Percentiles rank a stretch among this genome's conserved stretches.
These are phyloP conservation scores for Psophocarpus tetragonolobus DNA, from an alignment of 306 rosid genomes.

Conservation along the genomic window DNA sequence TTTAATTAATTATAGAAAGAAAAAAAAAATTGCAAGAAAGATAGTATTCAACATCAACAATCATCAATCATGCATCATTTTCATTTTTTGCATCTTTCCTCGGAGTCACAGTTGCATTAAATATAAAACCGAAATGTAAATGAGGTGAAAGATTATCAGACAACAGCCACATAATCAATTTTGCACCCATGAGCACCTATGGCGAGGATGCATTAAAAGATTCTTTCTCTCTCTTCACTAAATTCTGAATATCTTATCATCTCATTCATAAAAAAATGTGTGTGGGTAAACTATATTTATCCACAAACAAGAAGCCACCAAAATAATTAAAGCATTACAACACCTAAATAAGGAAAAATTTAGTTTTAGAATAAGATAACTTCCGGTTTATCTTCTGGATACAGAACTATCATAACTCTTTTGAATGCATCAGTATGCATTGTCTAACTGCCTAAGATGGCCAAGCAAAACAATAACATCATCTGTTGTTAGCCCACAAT, in stretches of 20 bases:
- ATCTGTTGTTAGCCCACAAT: constrained; percentile 15
- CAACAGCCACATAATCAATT: background rate
- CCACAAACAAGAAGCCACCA: constrained; percentile 1
- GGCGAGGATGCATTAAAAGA: constrained; percentile 1
- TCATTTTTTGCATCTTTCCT: background rate
- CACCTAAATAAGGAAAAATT: constrained; percentile 25
- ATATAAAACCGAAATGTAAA: background rate
- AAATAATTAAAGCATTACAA: constrained; percentile 9
- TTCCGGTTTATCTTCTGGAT: background rate
- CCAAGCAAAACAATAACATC: constrained; percentile 21
- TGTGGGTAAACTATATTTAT: background rate
- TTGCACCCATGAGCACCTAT: constrained; percentile 3
- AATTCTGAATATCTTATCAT: background rate
- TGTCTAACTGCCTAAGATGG: background rate
- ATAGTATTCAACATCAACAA: background rate
- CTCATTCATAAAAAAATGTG: background rate
- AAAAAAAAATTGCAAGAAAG: background rate
- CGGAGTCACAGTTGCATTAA: background rate
- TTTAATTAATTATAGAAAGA: background rate
- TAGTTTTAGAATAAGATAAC: constrained; percentile 4
- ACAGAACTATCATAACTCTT: constrained; percentile 1
- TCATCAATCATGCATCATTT: background rate
- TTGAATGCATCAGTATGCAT: constrained; percentile 9
- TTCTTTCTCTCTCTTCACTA: background rate
- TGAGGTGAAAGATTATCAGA: constrained; percentile 3